phyloP scores from a whole-genome alignment of 73 alveolate genomes.

The Paramecium pentaurelia region DNA sequence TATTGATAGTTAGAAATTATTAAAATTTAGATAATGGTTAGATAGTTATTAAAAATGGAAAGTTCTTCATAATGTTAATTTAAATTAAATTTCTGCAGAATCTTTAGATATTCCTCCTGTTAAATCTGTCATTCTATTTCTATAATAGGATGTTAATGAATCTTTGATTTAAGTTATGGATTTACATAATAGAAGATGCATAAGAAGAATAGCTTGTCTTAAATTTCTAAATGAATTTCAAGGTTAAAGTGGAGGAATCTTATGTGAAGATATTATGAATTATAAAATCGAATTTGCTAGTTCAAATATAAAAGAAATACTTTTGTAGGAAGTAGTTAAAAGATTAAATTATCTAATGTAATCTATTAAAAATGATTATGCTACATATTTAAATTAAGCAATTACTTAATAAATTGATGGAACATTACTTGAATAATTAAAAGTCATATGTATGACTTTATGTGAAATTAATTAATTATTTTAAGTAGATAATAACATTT shows the following conservation, averaged over 20 bases:
- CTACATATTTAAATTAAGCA: background rate
- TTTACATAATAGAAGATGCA: conserved; percentile 45
- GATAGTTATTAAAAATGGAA: conserved; percentile 62
- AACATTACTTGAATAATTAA: background rate
- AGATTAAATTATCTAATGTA: conserved; percentile 26
- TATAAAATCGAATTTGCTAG: background rate
- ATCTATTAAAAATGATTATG: conserved; percentile 22
- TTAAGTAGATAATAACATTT: background rate
- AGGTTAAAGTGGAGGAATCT: background rate
- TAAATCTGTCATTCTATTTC: conserved; percentile 39
- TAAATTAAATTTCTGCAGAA: conserved; percentile 19
- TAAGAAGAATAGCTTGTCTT: conserved; percentile 56
- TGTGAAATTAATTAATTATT: conserved; percentile 24
- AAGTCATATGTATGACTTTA: background rate
- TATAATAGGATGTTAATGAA: background rate
- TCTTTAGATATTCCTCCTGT: conserved; percentile 42
- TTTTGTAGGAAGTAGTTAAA: background rate
- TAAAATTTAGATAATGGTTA: conserved; percentile 53
- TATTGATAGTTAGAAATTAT: conserved; percentile 46
- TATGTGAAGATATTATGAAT: background rate
- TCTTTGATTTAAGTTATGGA: conserved; percentile 2
- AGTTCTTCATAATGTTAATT: background rate
- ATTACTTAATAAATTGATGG: background rate
- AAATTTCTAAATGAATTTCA: conserved; percentile 36
- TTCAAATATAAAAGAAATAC: background rate